phyloP scores from a whole-genome alignment of 208 protist genomes.

The Naegleria gruberi region DNA sequence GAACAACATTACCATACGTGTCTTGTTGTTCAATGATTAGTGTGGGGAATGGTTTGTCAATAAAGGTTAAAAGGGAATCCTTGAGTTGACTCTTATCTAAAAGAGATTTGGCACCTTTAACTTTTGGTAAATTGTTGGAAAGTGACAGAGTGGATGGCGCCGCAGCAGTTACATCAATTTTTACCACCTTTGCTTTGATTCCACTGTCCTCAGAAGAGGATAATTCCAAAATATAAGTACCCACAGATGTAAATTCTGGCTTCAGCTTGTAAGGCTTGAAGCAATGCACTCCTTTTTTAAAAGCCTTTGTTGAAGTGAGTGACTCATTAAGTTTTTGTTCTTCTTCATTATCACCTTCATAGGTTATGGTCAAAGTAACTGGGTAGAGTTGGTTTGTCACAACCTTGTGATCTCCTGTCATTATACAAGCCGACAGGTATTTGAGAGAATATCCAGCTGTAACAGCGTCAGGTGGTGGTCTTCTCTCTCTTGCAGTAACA shows the following conservation, averaged over 20 bases:
- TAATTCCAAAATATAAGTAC: background rate
- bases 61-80: background rate
- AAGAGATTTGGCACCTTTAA: background rate
- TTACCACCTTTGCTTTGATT: background rate
- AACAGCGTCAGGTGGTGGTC: background rate
- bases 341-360: background rate
- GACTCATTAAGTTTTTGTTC: background rate
- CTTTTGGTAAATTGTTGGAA: background rate
- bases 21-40: background rate
- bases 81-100: background rate
- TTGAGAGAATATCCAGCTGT: background rate
- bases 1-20: background rate
- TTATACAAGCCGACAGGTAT: background rate
- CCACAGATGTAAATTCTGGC: background rate
- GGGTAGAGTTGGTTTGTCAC: background rate
- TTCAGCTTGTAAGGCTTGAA: background rate
- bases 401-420: slow-evolving; percentile 6
- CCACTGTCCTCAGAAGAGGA: background rate
- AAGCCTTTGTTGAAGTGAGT: background rate
- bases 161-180: background rate
- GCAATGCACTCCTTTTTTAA: background rate
- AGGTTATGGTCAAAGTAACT: background rate
- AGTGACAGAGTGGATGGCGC: background rate
- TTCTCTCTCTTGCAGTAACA: background rate
- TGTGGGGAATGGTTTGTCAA: background rate